Conservation (phyloP, 2,329 filamentous ascomycete species). For the Penicillium thymicola region DNA sequence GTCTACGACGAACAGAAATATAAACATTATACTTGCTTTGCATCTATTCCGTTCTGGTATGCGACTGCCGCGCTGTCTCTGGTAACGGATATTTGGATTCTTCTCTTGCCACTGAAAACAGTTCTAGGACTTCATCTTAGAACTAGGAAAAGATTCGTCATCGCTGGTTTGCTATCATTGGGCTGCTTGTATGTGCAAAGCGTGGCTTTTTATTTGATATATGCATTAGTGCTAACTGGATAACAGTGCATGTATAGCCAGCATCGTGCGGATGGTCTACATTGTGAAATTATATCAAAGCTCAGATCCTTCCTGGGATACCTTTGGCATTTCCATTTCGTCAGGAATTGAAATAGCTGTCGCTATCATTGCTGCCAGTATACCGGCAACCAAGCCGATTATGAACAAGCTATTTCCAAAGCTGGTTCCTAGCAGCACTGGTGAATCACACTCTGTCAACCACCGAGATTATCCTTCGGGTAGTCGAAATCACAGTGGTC, state of each 20-base stretch:
- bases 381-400: not conserved
- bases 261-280: constrained; percentile 10
- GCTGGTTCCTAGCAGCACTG: not conserved
- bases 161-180: not conserved
- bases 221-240: not conserved
- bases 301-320: constrained; percentile 10
- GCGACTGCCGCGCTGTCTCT: constrained; percentile 2
- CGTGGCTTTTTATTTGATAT: not conserved
- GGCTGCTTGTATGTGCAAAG: not conserved
- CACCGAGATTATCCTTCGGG: not conserved
- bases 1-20: not conserved
- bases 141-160: not conserved
- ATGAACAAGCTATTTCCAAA: not conserved
- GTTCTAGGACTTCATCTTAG: not conserved
- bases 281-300: constrained; percentile 11
- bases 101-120: constrained; percentile 5
- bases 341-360: constrained; percentile 5
- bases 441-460: not conserved
- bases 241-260: constrained; percentile 11
- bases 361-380: not conserved
- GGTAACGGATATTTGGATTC: constrained; percentile 12
- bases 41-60: constrained; percentile 9
- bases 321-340: constrained; percentile 7
- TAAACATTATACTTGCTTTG: not conserved
- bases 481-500: not conserved